Evolutionary conservation across 306 rosid genomes (phyloP), one percentile per base, ranked within the genome.

Genomic region (Acacia confusa): DNA sequence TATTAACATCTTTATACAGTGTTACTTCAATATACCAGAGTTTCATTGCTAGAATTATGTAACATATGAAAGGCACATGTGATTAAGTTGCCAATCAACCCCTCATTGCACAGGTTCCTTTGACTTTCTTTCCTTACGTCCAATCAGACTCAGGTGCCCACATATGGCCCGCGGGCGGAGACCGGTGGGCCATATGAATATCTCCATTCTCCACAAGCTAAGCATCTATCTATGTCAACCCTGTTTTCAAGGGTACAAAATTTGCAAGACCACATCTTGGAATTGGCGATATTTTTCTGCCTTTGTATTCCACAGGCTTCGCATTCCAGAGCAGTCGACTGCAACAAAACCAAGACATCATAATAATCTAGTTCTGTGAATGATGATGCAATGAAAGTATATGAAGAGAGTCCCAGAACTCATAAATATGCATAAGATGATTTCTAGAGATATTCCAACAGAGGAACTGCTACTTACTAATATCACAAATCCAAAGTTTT

Each of bases 131-230:
- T 47, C 17, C 57, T 68, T 38, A 1, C 0, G 36, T 40, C 10
- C 10, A 22, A 22, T 44, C 57, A 43, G 20, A 57, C 2, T 83
- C 82, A 90, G 55, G 85, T 87, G 79, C 87, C 86, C 14, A 72
- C 64, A 63, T 82, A 78, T 55, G 87, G 88, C 63, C 85, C 86
- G 15, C 32, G 57, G 6, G 43, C 20, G 41, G 89, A 71, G 77
- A 73, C 77, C 6, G 84, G 86, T 44, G 91, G 91, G 61, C 91
- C 94, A 41, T 81, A 75, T 6, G 89, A 90, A 65, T 82, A 87
- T 69, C 89, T 84, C 94, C 91, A 90, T 84, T 83, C 88, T 81
- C 90, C 87, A 68, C 94, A 87, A 72, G 87, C 88, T 50, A 85
- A 68, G 86, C 94, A 88, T 85, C 87, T 88, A 52, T 84, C 94